Evolutionary conservation across 441 rosid genomes (phyloP).

Genomic region (Pelargonium australe): DNA sequence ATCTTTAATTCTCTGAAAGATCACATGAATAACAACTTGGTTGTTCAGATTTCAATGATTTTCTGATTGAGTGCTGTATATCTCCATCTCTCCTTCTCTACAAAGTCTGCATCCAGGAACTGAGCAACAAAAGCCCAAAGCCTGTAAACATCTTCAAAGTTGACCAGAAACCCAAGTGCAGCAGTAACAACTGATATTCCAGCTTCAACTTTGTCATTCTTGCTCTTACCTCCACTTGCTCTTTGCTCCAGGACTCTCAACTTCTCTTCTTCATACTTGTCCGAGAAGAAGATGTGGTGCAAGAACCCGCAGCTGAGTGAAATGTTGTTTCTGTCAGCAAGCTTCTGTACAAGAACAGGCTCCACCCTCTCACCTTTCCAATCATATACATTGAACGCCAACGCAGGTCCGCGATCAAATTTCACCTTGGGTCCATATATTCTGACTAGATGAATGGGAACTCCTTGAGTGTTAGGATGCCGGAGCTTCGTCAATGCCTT

Average conservation of each 20-base stretch:
- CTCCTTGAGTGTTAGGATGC: constrained; percentile 52
- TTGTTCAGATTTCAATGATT: constrained; percentile 44
- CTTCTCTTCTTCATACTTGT: constrained; percentile 51
- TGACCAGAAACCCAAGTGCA: constrained; percentile 72
- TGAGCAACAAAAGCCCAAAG: constrained; percentile 76
- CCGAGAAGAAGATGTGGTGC: constrained; percentile 56
- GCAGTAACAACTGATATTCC: constrained; percentile 64
- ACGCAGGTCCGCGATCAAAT: constrained; percentile 78
- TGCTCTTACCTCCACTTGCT: constrained; percentile 27
- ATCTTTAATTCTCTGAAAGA: constrained; percentile 4
- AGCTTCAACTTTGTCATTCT: constrained; percentile 31
- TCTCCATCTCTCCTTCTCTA: constrained; percentile 78
- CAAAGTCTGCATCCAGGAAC: constrained; percentile 85
- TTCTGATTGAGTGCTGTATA: constrained; percentile 66
- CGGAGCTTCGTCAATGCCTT: constrained; percentile 67
- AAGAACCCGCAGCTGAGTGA: constrained; percentile 65
- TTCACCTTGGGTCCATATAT: constrained; percentile 79
- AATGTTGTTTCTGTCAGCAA: constrained; percentile 69
- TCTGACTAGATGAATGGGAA: constrained; percentile 39
- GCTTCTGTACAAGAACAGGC: constrained; percentile 74
- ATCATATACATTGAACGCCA: constrained; percentile 78
- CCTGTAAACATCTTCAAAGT: constrained; percentile 70
- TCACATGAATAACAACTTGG: not conserved
- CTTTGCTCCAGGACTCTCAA: constrained; percentile 46
- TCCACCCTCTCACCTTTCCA: constrained; percentile 76